Conservation (phyloP, 2,329 filamentous ascomycete species). For the Alternaria atra region DNA sequence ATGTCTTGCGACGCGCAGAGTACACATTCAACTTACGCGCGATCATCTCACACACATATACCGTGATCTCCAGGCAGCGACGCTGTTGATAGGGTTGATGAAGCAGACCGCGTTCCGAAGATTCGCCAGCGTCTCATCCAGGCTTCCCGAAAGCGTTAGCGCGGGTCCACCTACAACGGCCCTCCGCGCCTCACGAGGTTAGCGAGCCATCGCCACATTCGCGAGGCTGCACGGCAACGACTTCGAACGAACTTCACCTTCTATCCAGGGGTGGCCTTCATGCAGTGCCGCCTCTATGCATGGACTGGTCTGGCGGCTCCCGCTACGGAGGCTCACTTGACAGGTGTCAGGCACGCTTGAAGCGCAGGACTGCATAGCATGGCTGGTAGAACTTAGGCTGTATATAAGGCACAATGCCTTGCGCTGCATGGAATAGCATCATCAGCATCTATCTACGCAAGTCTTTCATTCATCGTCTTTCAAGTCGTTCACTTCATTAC, state of each 20-base stretch:
- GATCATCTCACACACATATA: slow-evolving; percentile 7
- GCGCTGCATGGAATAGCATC: slow-evolving; percentile 18
- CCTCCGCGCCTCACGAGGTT: slow-evolving; percentile 11
- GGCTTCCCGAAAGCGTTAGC: slow-evolving; percentile 22
- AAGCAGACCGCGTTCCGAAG: slow-evolving; percentile 43
- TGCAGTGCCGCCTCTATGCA: slow-evolving; percentile 29
- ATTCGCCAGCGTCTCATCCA: slow-evolving; percentile 37
- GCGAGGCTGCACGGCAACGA: slow-evolving; percentile 21
- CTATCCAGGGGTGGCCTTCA: slow-evolving; percentile 35
- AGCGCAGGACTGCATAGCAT: slow-evolving; percentile 22
- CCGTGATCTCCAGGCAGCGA: slow-evolving; percentile 19
- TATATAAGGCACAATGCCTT: slow-evolving; percentile 43
- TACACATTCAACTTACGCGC: neutral
- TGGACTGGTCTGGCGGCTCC: slow-evolving; percentile 18
- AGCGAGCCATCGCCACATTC: slow-evolving; percentile 13
- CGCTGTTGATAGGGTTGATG: slow-evolving; percentile 24
- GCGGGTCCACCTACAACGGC: neutral
- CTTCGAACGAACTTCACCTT: slow-evolving; percentile 15
- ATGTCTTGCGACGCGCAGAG: slow-evolving; percentile 6
- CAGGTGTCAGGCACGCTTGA: slow-evolving; percentile 24
- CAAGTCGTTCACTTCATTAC: slow-evolving; percentile 30
- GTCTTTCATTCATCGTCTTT: slow-evolving; percentile 40
- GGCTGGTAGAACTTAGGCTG: slow-evolving; percentile 12
- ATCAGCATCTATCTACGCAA: slow-evolving; percentile 31
- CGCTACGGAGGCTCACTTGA: slow-evolving; percentile 21